Base-by-base conservation (phyloP, 2,329 filamentous ascomycete species). In the Diaporthe ilicicola region DNA sequence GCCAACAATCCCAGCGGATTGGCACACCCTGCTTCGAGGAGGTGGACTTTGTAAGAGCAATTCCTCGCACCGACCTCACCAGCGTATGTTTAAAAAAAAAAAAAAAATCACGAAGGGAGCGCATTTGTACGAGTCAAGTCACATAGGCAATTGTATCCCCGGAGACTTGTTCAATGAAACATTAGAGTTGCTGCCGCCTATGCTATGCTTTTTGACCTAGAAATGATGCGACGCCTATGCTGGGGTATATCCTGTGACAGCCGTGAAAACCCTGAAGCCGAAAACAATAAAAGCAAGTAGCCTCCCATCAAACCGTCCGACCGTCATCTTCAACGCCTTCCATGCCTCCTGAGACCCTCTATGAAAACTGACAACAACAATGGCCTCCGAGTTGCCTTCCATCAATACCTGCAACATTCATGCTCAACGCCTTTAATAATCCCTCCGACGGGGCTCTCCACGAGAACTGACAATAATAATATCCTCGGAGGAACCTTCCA, bases 291-390 rank as follows among this genome's bases (percentile, higher is more conserved):
- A 8, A 32, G 8, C 9, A 17, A 22, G 12, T 9, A 32, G 22
- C 29, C 44, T 61, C 46, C 56, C 39, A 32, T 32, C n/a, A 22
- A 54, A 29, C 19, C 50, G 27, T 42, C 50, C 29, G 13, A 22
- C 17, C 9, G 22, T 90, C 87, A 24, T 89, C 87, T 74, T 89
- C 86, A 1, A 74, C 87, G 85, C 76, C 89, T 87, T 0, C 90
- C 90, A 3, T 86, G 86, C 42, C 85, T 85, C 82, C 92, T 93
- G 79, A 95, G 93, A 7, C 92, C 93, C 80, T 95, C 93, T 0
- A 53, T 29, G 19, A 24, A 51, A 51, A 1, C 24, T 10, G 24
- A 51, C 22, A 8, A 27, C 10, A 5, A 15, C 13, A 15, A 39
- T 10, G 32, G 32, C 32, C 32, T 34, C 32, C 9, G 9, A 34